Conservation (phyloP, 352 stramenopile genomes). For the Pythium brachiatum region DNA sequence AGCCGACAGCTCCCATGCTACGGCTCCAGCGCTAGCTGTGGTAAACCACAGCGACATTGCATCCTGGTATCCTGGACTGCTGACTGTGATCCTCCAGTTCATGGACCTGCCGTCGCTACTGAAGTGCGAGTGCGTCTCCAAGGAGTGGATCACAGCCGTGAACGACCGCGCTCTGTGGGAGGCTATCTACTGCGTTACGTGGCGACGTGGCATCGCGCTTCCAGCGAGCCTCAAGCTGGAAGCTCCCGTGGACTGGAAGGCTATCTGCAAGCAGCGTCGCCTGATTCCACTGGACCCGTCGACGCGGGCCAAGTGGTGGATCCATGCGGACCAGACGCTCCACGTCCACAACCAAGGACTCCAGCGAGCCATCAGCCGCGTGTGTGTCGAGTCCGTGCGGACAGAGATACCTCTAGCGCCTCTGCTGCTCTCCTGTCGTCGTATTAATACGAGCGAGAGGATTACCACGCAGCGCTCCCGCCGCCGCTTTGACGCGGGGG, state of each 20-base stretch:
- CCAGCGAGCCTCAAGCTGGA: not conserved
- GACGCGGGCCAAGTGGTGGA: slow-evolving; percentile 31
- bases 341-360: slow-evolving; percentile 37
- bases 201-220: slow-evolving; percentile 4
- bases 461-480: not conserved
- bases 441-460: not conserved
- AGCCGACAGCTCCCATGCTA: no score
- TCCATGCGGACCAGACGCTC: slow-evolving; percentile 22
- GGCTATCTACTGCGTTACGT: slow-evolving; percentile 21
- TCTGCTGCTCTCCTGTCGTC: slow-evolving; percentile 12
- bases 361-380: slow-evolving; percentile 21
- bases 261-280: slow-evolving; percentile 17
- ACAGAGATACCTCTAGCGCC: slow-evolving; percentile 8
- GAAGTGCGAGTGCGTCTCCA: slow-evolving; percentile 18
- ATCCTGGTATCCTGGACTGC: slow-evolving; percentile 19
- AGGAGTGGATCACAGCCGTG: slow-evolving; percentile 16
- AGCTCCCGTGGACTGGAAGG: slow-evolving; percentile 20
- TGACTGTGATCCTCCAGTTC: slow-evolving; percentile 17
- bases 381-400: slow-evolving; percentile 36
- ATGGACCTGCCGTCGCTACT: slow-evolving; percentile 27
- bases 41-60: no score
- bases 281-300: slow-evolving; percentile 18
- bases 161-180: slow-evolving; percentile 24
- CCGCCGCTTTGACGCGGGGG: not conserved
- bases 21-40: no score